Base-by-base conservation (phyloP, 2,329 filamentous ascomycete species). In the Dactylellina parvicollis region DNA sequence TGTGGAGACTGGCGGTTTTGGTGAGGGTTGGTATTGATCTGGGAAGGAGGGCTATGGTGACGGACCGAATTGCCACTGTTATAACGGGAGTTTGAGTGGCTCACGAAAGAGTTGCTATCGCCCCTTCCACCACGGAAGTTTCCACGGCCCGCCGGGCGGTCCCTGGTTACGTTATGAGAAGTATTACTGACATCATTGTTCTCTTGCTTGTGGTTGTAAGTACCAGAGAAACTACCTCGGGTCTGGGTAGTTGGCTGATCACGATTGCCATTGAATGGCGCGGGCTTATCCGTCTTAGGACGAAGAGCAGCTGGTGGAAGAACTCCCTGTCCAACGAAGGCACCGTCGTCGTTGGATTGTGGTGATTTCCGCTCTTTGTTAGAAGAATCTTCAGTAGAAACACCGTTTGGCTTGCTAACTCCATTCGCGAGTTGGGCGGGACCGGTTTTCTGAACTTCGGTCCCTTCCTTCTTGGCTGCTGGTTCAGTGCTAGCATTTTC, bases 41-140 rank as follows among this genome's bases (percentile, higher is more conserved):
- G 69, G 7, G 69, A 73, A 2, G 69, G 69, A 34, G 69, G 69
- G n/a, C 69, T 73, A 22, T 73, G 69, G n/a, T 73, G 69, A 10
- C 69, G 60, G 18, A 73, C 57, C 2, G 69, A 73, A 26, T 73
- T 73, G 30, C 69, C 69, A 36, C 36, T 42, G 24, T 60, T 65
- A 16, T 60, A 73, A 34, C 69, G 50, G 3, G 69, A 47, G 32
- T 56, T 73, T 22, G 69, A 42, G n/a, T 73, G 69, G 24, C 54
- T 73, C 36, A 73, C 42, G 49, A 73, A 73, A 10, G 66, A 72
- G n/a, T 52, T 71, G 52, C 40, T 72, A 30, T 72, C 65, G n/a
- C 66, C 67, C 28, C 67, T 70, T n/a, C 52, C 72, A 34, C 75
- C 75, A 40, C 69, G 75, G 50, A 76, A 74, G 18, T 56, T 65